phyloP scores from a whole-genome alignment of 345 rosid genomes.

The Citrus maxima region DNA sequence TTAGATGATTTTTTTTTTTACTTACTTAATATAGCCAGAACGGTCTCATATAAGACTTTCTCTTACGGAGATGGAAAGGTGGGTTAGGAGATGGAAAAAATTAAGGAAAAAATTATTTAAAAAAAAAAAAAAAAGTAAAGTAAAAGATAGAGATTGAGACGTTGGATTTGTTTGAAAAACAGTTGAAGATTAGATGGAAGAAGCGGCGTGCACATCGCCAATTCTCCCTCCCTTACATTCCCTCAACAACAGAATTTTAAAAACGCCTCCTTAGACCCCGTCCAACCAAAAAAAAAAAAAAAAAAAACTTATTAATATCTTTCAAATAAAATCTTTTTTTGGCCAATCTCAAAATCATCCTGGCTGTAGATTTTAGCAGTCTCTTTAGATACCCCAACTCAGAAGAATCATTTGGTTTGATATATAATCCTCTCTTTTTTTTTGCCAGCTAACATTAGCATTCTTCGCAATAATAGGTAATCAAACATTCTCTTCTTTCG shows the following conservation, averaged over 20 bases:
- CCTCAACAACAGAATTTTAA: not conserved
- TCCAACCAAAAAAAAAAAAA: not conserved
- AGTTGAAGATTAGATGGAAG: not conserved
- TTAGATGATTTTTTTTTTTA: too few species aligned
- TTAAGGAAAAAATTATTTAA: too few species aligned
- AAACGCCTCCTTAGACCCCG: not conserved
- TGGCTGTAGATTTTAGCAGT: slow-evolving; percentile 2
- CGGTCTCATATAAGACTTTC: not conserved
- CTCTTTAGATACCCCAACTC: not conserved
- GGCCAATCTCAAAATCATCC: not conserved
- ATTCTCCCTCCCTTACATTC: not conserved
- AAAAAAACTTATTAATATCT: not conserved
- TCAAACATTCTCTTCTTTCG: not conserved
- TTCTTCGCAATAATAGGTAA: slow-evolving; percentile 26
- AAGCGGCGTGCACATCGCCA: slow-evolving; percentile 22
- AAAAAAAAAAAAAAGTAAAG: not conserved
- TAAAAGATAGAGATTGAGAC: not conserved
- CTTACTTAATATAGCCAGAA: too few species aligned
- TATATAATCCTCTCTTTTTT: slow-evolving; percentile 25
- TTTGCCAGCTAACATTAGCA: slow-evolving; percentile 17
- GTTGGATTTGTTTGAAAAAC: not conserved
- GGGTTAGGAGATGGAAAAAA: not conserved
- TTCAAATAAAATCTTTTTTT: not conserved
- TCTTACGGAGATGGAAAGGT: not conserved
- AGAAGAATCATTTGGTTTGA: slow-evolving; percentile 13